Conservation (phyloP, 2,329 filamentous ascomycete species). For the Fusarium sp. region DNA sequence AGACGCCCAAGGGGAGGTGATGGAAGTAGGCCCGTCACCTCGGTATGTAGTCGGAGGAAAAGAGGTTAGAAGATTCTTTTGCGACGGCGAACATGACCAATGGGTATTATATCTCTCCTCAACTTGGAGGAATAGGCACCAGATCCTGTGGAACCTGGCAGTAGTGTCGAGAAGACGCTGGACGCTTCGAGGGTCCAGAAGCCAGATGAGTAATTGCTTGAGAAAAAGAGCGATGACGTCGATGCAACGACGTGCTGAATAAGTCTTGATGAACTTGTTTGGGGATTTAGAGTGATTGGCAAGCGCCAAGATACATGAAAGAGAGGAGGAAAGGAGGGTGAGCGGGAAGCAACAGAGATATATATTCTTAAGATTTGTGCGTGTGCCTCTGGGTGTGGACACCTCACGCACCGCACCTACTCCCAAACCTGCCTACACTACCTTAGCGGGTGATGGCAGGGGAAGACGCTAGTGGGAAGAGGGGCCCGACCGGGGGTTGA, state of each 20-base stretch:
- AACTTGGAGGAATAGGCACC: conserved; percentile 43
- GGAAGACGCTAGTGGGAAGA: conserved; percentile 24
- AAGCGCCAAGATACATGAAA: conserved; percentile 50
- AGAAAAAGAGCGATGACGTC: conserved; percentile 44
- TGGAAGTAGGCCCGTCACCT: conserved; percentile 64
- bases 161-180: conserved; percentile 44
- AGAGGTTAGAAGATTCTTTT: conserved; percentile 63
- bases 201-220: conserved; percentile 7
- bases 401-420: conserved; percentile 24
- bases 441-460: conserved; percentile 30
- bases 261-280: conserved; percentile 24
- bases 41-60: conserved; percentile 69
- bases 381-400: conserved; percentile 28
- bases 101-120: conserved; percentile 49
- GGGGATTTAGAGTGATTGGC: conserved; percentile 47
- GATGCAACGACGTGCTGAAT: conserved; percentile 38
- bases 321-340: conserved; percentile 41
- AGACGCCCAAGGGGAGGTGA: conserved; percentile 58
- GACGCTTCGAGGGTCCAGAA: conserved; percentile 42
- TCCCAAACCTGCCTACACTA: conserved; percentile 36
- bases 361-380: conserved; percentile 46
- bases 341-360: conserved; percentile 46
- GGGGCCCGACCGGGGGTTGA: conserved; percentile 41
- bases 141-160: conserved; percentile 44
- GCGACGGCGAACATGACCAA: conserved; percentile 65